These are phyloP conservation scores for Russula sp. DNA, from an alignment of 768 basidiomycete species.

Conservation along the genomic window DNA sequence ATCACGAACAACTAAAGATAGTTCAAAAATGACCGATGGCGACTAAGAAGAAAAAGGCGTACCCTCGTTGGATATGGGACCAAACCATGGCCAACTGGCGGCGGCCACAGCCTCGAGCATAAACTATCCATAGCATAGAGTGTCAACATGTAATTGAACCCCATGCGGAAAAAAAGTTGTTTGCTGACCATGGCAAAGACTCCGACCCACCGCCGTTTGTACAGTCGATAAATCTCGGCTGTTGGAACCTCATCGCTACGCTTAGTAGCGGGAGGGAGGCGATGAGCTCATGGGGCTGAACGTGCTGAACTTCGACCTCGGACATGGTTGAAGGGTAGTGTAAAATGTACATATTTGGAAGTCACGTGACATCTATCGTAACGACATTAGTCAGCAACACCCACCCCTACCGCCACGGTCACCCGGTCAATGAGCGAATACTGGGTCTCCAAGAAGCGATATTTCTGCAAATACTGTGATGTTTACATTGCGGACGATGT, in stretches of 20 bases:
- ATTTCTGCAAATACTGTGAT: constrained; percentile 96
- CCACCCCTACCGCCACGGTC: constrained; percentile 3
- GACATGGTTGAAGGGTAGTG: background rate
- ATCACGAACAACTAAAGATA: constrained; percentile 50
- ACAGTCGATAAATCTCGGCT: constrained; percentile 52
- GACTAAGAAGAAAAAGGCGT: constrained; percentile 22
- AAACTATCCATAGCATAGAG: constrained; percentile 41
- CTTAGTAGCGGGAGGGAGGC: background rate
- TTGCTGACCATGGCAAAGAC: constrained; percentile 57
- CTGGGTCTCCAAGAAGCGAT: constrained; percentile 91
- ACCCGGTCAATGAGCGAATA: constrained; percentile 69
- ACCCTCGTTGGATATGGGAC: constrained; percentile 75
- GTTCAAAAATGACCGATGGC: background rate
- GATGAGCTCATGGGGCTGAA: background rate
- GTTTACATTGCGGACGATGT: constrained; percentile 96
- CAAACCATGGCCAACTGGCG: constrained; percentile 78
- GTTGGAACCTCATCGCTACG: background rate
- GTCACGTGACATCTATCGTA: background rate
- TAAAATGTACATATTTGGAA: background rate
- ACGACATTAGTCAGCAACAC: constrained; percentile 1
- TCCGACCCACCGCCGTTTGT: constrained; percentile 67
- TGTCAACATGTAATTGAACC: background rate
- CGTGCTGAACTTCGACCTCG: too few species aligned
- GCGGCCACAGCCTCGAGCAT: constrained; percentile 58
- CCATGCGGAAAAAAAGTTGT: background rate